A percentile compares a stretch with the other conserved stretches of the same genome.
Conservation (phyloP, 305 asterid species). For the Rubia balearica region DNA sequence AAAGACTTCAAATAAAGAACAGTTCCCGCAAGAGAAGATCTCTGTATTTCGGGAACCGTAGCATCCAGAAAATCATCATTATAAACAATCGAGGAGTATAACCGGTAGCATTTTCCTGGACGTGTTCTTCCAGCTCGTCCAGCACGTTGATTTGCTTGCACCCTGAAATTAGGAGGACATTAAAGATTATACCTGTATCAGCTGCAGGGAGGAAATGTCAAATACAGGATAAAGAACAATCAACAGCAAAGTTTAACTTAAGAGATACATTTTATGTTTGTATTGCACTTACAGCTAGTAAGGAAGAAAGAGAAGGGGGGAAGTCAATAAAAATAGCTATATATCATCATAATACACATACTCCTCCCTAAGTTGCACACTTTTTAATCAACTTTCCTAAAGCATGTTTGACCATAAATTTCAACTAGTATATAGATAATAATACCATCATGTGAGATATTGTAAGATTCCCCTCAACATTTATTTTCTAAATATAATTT, state of each 20-base stretch:
- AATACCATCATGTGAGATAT: too few species aligned
- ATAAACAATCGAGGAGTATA: slow-evolving; percentile 70
- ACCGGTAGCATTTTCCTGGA: slow-evolving; percentile 87
- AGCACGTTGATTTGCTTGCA: slow-evolving; percentile 97
- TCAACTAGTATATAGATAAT: too few species aligned
- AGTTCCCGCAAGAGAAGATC: slow-evolving; percentile 94
- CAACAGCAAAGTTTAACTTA: not conserved
- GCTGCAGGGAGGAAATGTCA: not conserved
- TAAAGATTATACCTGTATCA: not conserved
- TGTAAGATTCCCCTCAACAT: too few species aligned
- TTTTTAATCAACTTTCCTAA: too few species aligned
- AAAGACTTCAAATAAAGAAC: slow-evolving; percentile 89
- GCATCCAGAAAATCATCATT: slow-evolving; percentile 79
- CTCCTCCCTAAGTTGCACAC: too few species aligned
- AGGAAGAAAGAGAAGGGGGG: not conserved
- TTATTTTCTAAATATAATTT: too few species aligned
- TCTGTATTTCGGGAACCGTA: slow-evolving; percentile 90
- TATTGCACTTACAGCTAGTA: not conserved
- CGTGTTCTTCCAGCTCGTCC: slow-evolving; percentile 99
- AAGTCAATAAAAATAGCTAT: not conserved
- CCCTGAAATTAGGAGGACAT: slow-evolving; percentile 38
- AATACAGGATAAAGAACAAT: not conserved
- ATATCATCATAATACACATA: not conserved
- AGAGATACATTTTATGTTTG: not conserved
- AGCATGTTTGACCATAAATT: too few species aligned